phyloP scores from a whole-genome alignment of 108 stramenopile genomes.

The Nitzschia palea region DNA sequence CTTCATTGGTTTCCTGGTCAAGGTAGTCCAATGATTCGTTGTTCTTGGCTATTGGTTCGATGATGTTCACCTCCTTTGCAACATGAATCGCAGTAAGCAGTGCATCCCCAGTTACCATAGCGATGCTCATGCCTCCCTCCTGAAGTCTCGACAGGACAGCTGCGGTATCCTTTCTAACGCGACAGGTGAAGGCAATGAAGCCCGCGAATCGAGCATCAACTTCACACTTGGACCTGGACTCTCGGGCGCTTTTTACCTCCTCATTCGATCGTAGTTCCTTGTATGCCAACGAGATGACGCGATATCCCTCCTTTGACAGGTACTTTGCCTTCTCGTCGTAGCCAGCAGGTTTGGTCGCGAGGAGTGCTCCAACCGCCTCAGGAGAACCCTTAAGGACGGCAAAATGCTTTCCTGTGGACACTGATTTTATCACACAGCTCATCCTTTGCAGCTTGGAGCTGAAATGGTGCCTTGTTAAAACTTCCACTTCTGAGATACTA shows the following conservation, averaged over 20 bases:
- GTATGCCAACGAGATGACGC: constrained; percentile 92
- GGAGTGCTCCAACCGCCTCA: constrained; percentile 86
- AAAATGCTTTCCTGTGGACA: constrained; percentile 46
- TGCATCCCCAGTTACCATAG: constrained; percentile 97
- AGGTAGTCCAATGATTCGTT: constrained; percentile 29
- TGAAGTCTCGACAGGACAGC: constrained; percentile 70
- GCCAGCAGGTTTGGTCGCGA: constrained; percentile 62
- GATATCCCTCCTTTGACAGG: constrained; percentile 86
- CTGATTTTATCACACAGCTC: constrained; percentile 88
- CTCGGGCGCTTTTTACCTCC: constrained; percentile 55
- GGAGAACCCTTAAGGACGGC: constrained; percentile 96
- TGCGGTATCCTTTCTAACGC: constrained; percentile 90
- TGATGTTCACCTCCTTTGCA: constrained; percentile 90
- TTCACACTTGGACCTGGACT: constrained; percentile 73
- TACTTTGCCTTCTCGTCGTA: constrained; percentile 74
- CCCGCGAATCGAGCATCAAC: constrained; percentile 82
- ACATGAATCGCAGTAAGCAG: constrained; percentile 94
- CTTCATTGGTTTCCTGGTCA: constrained; percentile 54
- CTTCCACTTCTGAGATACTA: constrained; percentile 57
- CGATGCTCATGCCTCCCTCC: constrained; percentile 88
- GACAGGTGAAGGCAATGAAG: constrained; percentile 95
- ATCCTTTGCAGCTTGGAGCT: constrained; percentile 96
- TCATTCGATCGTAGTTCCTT: constrained; percentile 50
- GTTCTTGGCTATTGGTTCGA: constrained; percentile 28
- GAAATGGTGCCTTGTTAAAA: constrained; percentile 94